phyloP scores from a whole-genome alignment of 495 filamentous ascomycete species.

The Penicillium cataractarum region DNA sequence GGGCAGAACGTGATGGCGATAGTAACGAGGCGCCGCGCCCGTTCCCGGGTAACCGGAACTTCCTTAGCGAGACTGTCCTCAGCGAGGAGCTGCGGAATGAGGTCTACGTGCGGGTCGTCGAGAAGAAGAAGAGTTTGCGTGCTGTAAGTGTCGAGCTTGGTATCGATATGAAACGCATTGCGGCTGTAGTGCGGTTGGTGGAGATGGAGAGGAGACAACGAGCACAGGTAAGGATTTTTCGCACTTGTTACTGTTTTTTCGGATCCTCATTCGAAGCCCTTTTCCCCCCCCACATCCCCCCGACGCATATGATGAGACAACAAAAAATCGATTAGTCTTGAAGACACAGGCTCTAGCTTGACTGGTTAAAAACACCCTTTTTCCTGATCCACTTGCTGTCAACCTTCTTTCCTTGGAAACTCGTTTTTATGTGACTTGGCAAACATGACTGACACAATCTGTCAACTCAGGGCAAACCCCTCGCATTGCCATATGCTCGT shows the following conservation, averaged over 20 bases:
- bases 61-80: constrained; percentile 73
- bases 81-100: constrained; percentile 73
- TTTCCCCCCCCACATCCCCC: constrained; percentile 16
- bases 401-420: constrained; percentile 11
- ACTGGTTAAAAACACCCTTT: constrained; percentile 69
- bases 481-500: constrained; percentile 74
- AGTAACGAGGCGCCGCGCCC: constrained; percentile 43
- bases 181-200: constrained; percentile 85
- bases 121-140: constrained; percentile 67
- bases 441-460: constrained; percentile 23
- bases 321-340: constrained; percentile 97
- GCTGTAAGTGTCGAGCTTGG: constrained; percentile 75
- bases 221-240: constrained; percentile 62
- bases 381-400: constrained; percentile 33
- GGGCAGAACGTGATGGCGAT: constrained; percentile 27
- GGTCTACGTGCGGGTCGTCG: constrained; percentile 71
- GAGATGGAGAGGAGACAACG: constrained; percentile 81
- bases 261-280: constrained; percentile 2
- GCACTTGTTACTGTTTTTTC: constrained; percentile 7
- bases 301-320: constrained; percentile 65
- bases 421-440: constrained; percentile 5
- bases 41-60: constrained; percentile 77
- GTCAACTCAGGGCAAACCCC: constrained; percentile 66
- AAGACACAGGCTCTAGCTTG: constrained; percentile 69
- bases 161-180: constrained; percentile 86